phyloP scores from a whole-genome alignment of 208 protist species.

The Naegleria gruberi region DNA sequence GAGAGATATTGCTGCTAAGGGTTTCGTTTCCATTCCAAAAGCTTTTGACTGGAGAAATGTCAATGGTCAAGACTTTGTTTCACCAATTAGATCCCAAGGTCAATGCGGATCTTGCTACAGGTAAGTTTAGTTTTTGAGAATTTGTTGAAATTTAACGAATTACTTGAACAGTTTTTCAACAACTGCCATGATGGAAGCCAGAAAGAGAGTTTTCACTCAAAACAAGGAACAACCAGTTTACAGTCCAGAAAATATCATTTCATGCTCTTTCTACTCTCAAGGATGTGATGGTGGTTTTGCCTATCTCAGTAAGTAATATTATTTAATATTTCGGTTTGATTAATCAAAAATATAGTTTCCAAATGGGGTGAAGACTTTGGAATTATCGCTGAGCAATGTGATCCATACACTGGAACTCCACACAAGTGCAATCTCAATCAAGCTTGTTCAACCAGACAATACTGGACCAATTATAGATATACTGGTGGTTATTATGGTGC shows the following conservation, averaged over 20 bases:
- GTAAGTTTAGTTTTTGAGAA: too few species aligned
- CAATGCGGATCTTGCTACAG: background rate
- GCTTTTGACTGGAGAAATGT: background rate
- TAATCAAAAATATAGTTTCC: too few species aligned
- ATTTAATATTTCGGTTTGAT: background rate
- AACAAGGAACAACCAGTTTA: background rate
- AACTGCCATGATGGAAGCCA: background rate
- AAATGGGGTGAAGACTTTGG: constrained; percentile 14
- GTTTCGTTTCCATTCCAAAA: background rate
- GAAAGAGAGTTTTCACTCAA: background rate
- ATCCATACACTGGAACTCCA: background rate
- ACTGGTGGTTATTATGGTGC: background rate
- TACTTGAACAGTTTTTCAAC: background rate
- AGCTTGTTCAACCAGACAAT: background rate
- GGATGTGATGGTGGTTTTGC: background rate
- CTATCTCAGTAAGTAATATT: background rate
- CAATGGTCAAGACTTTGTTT: background rate
- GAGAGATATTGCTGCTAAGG: background rate
- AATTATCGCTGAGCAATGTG: background rate
- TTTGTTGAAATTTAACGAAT: too few species aligned
- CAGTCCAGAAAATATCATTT: background rate
- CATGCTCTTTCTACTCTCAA: background rate
- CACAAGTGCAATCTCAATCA: background rate
- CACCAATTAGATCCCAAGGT: background rate
- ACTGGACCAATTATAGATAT: background rate